Evolutionary conservation across 768 basidiomycete species (phyloP), one percentile per base, ranked within the genome.

Genomic region (Lactarius hatsudake): DNA sequence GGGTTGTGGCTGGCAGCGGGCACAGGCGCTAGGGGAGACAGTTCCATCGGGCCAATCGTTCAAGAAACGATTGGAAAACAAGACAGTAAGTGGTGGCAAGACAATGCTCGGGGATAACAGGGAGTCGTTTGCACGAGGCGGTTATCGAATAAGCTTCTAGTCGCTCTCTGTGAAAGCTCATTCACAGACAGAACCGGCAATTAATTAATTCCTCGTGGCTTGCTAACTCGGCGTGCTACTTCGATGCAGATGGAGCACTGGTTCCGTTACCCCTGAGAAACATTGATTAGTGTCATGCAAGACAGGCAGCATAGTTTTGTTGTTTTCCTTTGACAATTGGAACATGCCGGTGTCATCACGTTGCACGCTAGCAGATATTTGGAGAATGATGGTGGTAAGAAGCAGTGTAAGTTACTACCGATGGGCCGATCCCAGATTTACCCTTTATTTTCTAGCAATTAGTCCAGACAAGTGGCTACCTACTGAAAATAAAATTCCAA

Each of bases 21-120:
- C 23, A 63, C 62, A 15, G 62, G 66, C 30, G 66, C 62, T 53
- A 67, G 62, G 53, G 66, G 66, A 18, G 66, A 67, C 1, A 18
- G 18, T 18, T 58, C 12, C 5, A 63, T 45, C 20, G 57, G 17
- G 18, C 32, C 66, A 23, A 36, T 8, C n/a, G 20, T 43, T 45
- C 51, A 45, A n/a, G 32, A 43, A 17, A 34, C 30, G 40, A n/a
- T 64, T 58, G 5, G 32, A 6, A n/a, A 53, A 32, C 10, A 59
- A 34, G 20, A 60, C 42, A 36, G 61, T n/a, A 42, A 61, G 30
- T 36, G 23, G 58, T 30, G 40, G n/a, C 32, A 63, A 63, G 51
- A 43, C 18, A 30, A 60, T 62, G 32, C 58, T 34, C 32, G 34
- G 23, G 58, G 30, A 30, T 30, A 30, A 30, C 6, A 30, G 18